A percentile compares a stretch with the other conserved stretches of the same genome.
Conservation (phyloP, 495 filamentous ascomycete species). For the Xylaria longipes region DNA sequence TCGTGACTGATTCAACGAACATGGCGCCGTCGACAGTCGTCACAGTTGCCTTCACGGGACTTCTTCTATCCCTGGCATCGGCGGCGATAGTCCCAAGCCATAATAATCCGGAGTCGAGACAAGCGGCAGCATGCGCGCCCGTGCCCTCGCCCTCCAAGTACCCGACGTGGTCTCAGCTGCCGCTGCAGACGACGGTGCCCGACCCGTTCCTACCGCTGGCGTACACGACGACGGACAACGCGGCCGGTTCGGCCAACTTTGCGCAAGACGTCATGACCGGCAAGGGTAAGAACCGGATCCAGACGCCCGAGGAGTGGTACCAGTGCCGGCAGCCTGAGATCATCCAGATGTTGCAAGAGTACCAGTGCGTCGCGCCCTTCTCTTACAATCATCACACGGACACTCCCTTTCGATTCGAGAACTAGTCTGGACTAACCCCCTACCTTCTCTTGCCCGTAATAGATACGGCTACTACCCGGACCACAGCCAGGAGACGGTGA, state of each 20-base stretch:
- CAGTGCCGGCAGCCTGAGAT: slow-evolving; percentile 60
- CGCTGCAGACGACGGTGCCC: slow-evolving; percentile 51
- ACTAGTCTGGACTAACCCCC: not conserved
- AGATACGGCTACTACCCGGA: slow-evolving; percentile 61
- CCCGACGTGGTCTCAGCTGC: slow-evolving; percentile 49
- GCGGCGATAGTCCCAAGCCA: slow-evolving; percentile 12
- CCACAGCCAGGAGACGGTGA: slow-evolving; percentile 57
- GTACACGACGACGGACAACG: slow-evolving; percentile 49
- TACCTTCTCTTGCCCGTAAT: not conserved
- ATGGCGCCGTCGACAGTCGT: not conserved
- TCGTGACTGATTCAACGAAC: not conserved
- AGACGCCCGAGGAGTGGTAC: slow-evolving; percentile 57
- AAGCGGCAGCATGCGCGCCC: slow-evolving; percentile 39
- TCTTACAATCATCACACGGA: not conserved
- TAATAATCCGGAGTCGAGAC: not conserved
- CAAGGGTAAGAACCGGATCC: slow-evolving; percentile 50
- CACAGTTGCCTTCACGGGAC: not conserved
- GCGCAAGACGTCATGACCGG: slow-evolving; percentile 47
- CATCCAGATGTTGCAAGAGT: slow-evolving; percentile 58
- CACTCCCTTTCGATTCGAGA: not conserved
- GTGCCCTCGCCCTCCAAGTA: slow-evolving; percentile 45
- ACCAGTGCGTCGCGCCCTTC: slow-evolving; percentile 43
- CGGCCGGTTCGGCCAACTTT: slow-evolving; percentile 38
- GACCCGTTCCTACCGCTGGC: slow-evolving; percentile 59
- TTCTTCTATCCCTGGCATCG: slow-evolving; percentile 7